Evolutionary conservation across 805 yeast genomes (phyloP).

Genomic region (Suhomyces sp.): DNA sequence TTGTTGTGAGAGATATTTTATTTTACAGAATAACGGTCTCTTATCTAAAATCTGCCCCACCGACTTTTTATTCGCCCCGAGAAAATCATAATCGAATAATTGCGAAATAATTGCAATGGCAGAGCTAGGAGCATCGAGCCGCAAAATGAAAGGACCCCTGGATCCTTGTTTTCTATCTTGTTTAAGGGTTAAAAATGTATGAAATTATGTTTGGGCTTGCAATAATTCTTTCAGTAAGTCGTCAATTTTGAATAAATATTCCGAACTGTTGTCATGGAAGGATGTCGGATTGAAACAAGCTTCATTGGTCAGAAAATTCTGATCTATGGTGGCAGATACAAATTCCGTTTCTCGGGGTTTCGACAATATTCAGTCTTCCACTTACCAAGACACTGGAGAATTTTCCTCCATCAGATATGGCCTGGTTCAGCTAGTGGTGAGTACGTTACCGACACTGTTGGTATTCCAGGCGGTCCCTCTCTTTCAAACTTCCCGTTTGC

Average conservation of each 20-base stretch:
- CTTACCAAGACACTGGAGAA: conserved; percentile 1
- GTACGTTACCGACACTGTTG: conserved; percentile 7
- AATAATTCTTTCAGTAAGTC: no score
- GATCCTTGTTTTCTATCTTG: background rate
- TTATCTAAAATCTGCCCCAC: background rate
- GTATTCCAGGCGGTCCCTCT: conserved; percentile 6
- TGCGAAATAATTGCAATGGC: background rate
- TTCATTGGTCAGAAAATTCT: conserved; percentile 7
- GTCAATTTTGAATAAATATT: background rate
- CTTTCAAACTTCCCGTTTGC: conserved; percentile 9
- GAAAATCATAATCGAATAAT: background rate
- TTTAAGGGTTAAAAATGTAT: background rate
- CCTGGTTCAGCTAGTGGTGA: conserved; percentile 1
- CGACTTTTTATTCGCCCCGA: no score
- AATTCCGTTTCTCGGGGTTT: background rate
- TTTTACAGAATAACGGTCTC: background rate
- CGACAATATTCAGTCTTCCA: conserved; percentile 5
- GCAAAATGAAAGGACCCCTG: background rate
- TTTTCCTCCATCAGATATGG: conserved; percentile 5
- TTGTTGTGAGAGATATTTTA: background rate
- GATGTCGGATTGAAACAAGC: background rate
- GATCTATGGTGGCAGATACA: conserved; percentile 7
- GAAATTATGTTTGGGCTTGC: background rate
- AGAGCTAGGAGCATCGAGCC: background rate
- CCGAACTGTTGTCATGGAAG: background rate